Base-by-base conservation (phyloP, 2,329 filamentous ascomycete species). In the Aspergillus spinulosporus region DNA sequence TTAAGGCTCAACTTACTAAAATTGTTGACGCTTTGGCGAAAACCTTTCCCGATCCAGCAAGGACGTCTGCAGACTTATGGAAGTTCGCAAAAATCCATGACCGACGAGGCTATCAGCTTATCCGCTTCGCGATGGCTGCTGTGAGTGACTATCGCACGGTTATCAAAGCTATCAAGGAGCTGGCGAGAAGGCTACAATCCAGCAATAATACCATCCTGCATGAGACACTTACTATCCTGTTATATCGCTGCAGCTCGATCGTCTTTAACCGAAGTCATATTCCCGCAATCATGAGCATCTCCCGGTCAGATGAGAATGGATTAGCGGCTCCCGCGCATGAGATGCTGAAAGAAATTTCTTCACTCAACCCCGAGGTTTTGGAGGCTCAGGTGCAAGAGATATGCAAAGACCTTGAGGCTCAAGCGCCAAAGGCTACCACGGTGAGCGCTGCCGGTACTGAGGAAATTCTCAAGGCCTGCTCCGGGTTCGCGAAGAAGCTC, bases 241-340 rank as follows among this genome's bases (percentile, higher is more conserved):
- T 97, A 3, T 96, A 96, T 70, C 86, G 91, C 43, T 88, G 88
- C 53, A 88, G 90, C 34, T 87, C 90, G 56, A 82, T 99, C 61
- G 84, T 96, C 62, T 97, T 95, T 77, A 99, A 97, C 76, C 87
- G 90, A 68, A 97, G 93, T 70, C 92, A 99, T 70, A 86, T 99
- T 14, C 86, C 92, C 2, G 87, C 90, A 0, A 93, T 97, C 60
- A 90, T 97, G 78, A 88, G 92, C 56, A 89, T 88, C 66, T 92
- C 92, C 8, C 88, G 91, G 66, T 92, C 86, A 7, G 88, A 97
- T 68, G 88, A 92, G 67, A 85, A 89, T 48, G 88, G 87, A 0
- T 80, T 97, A 48, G 90, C 88, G 4, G 78, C 83, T 15, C 86
- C 89, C 11, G 93, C 94, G 1, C 92, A 97, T 67, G 90, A 96